phyloP scores from a whole-genome alignment of 495 filamentous ascomycete genomes.

The Cudoniella acicularis region DNA sequence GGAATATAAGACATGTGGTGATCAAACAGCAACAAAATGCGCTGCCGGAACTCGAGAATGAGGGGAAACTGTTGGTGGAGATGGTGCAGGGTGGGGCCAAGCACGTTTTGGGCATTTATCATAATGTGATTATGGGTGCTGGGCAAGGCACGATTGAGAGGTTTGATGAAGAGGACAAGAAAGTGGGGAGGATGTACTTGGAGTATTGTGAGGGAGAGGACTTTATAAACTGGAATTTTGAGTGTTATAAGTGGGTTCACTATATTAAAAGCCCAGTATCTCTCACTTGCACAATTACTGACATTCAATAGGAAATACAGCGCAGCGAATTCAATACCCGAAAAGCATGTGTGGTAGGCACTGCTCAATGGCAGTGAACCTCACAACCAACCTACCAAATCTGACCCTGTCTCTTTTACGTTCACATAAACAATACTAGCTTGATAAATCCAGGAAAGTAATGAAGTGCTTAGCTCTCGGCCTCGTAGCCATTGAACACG shows the following conservation, averaged over 20 bases:
- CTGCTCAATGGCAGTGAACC: no score
- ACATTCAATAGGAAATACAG: no score
- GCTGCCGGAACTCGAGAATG: neutral
- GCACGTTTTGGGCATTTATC: neutral
- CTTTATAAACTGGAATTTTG: neutral
- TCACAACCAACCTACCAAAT: no score
- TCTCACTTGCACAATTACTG: no score
- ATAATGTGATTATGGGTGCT: neutral
- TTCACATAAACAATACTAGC: no score
- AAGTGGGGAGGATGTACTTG: neutral
- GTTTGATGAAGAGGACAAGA: neutral
- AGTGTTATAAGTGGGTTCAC: neutral
- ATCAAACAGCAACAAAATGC: neutral
- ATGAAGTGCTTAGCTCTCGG: no score
- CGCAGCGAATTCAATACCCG: neutral
- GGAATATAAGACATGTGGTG: no score
- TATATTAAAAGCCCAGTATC: no score
- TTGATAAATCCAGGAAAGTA: no score
- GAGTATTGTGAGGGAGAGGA: neutral
- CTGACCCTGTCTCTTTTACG: no score
- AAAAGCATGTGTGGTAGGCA: no score
- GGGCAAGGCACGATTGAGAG: neutral
- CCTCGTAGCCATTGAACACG: no score
- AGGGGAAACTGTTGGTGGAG: neutral
- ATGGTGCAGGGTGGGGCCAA: neutral